Base-by-base conservation (phyloP, 73 alveolate species). In the Paramecium caudatum region DNA sequence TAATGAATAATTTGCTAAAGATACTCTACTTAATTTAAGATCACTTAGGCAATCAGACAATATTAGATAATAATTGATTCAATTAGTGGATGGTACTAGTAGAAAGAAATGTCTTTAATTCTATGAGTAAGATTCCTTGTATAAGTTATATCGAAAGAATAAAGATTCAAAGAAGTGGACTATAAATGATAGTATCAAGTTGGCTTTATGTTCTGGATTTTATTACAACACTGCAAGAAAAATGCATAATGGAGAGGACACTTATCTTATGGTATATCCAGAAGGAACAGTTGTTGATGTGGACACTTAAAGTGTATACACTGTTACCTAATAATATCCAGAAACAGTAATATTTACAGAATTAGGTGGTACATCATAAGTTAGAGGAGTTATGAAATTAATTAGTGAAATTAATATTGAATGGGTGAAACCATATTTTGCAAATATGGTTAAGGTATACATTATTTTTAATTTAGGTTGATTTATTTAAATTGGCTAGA, bases 241-340 rank as follows among this genome's bases (percentile, higher is more conserved):
- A 27, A 49, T 86, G 69, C 84, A 62, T 27, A 62, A 61, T 41
- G 84, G 93, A 8, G 70, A 46, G n/a, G 93, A 86, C 25, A 37
- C 86, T 1, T 86, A 86, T 43, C 34, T 86, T 39, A 70, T 86
- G 82, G 49, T 63, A 25, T 86, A 62, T 63, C 93, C 93, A 8
- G 93, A 86, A 63, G 93, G 93, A 21, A 23, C 48, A n/a, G 93
- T 86, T 3, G 93, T 86, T 5, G 93, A 86, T 25, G 46, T 70
- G 10, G 93, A 86, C 17, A 36, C 87, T 21, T 17, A 86, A 9
- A 43, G 82, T 19, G 90, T 86, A 4, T 86, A 86, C 17, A 12
- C 93, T 13, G 84, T 86, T 12, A 41, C 32, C 9, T n/a, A 63
- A 41, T 8, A 63, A 62, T 86, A 63, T 63, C 93, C 93, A 15